A percentile compares a stretch with the other conserved stretches of the same genome.
These are phyloP conservation scores for Blastomyces silverae DNA, from an alignment of 2,329 filamentous ascomycete genomes.

Conservation along the genomic window DNA sequence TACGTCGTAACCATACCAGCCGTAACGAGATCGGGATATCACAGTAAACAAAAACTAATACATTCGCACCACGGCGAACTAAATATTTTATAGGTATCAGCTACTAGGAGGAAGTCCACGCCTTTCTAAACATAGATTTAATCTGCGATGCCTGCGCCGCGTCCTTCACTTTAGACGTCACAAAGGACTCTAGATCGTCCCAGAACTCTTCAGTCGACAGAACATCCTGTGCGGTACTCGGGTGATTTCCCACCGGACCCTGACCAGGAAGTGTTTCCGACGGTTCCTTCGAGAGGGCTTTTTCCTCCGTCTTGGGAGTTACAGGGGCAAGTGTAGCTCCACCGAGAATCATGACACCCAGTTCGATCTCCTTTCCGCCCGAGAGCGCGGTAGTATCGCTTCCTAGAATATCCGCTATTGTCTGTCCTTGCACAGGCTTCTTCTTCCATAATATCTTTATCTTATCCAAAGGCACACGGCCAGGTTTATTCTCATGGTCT, in stretches of 20 bases:
- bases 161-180: slow-evolving; percentile 72
- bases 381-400: slow-evolving; percentile 44
- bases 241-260: slow-evolving; percentile 18
- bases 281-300: slow-evolving; percentile 15
- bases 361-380: slow-evolving; percentile 54
- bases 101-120: slow-evolving; percentile 50
- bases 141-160: slow-evolving; percentile 58
- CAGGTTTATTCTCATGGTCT: slow-evolving; percentile 44
- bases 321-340: slow-evolving; percentile 48
- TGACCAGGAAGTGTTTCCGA: slow-evolving; percentile 38
- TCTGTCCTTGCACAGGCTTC: slow-evolving; percentile 77
- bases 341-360: slow-evolving; percentile 82
- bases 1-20: not conserved
- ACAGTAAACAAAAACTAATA: not conserved
- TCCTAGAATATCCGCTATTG: slow-evolving; percentile 63
- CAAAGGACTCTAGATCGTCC: slow-evolving; percentile 72
- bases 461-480: slow-evolving; percentile 53
- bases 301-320: slow-evolving; percentile 19
- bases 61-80: not conserved
- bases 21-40: no score
- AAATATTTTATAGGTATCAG: not conserved
- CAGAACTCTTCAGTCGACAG: slow-evolving; percentile 72
- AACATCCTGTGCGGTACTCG: slow-evolving; percentile 40
- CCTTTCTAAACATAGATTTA: slow-evolving; percentile 60
- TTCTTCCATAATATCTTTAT: slow-evolving; percentile 81